These are phyloP conservation scores for Podaxis sp. DNA, from an alignment of 768 basidiomycete species.

Conservation along the genomic window DNA sequence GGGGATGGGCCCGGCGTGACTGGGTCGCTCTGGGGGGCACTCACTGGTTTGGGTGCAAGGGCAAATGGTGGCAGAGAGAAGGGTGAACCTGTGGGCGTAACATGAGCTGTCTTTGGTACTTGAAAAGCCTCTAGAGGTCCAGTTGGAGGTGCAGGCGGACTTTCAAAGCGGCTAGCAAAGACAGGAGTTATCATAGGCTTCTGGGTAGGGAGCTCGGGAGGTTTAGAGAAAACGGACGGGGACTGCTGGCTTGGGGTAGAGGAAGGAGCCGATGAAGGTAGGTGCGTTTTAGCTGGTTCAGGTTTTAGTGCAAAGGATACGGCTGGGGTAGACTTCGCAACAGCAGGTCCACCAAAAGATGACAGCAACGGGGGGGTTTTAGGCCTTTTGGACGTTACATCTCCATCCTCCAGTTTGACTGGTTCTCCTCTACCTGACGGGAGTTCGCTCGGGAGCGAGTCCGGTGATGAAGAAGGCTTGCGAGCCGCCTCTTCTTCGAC, in stretches of 20 bases:
- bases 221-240: slow-evolving; percentile 10
- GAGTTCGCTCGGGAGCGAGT: slow-evolving; percentile 34
- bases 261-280: slow-evolving; percentile 10
- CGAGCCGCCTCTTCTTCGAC: slow-evolving; percentile 12
- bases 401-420: slow-evolving; percentile 19
- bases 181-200: slow-evolving; percentile 4
- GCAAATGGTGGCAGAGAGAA: slow-evolving; percentile 9
- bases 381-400: slow-evolving; percentile 29
- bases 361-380: slow-evolving; percentile 47
- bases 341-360: slow-evolving; percentile 11
- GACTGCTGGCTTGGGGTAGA: background rate
- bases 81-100: slow-evolving; percentile 1
- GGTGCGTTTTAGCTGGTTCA: slow-evolving; percentile 12
- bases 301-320: slow-evolving; percentile 8
- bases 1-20: background rate
- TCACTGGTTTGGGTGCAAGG: background rate
- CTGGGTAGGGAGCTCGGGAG: slow-evolving; percentile 2
- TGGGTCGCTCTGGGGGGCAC: background rate
- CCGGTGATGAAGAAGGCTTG: slow-evolving; percentile 10
- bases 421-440: background rate
- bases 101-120: background rate
- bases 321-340: background rate
- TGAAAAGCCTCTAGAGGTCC: background rate
- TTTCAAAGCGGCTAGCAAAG: background rate
- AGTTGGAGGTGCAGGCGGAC: background rate